Evolutionary conservation across 2,329 filamentous ascomycete species (phyloP).

Genomic region (Trichoderma lentiforme): DNA sequence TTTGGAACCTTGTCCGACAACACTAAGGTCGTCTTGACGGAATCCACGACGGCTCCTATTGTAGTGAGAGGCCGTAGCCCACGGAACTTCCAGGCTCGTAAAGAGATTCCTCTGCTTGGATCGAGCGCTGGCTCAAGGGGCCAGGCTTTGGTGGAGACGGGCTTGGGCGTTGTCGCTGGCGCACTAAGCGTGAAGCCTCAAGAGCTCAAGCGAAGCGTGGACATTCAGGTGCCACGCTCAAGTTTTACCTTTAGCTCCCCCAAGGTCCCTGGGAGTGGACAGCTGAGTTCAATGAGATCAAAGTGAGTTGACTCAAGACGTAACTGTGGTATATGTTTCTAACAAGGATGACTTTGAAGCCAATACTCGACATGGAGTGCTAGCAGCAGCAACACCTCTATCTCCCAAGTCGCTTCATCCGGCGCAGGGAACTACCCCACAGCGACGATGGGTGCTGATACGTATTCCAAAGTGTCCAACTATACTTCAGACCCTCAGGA

Average conservation of each 20-base stretch:
- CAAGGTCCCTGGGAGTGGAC: constrained; percentile 49
- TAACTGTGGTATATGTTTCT: not conserved
- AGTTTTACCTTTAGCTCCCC: constrained; percentile 58
- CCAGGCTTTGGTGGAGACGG: constrained; percentile 66
- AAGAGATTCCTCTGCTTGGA: constrained; percentile 83
- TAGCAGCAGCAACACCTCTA: constrained; percentile 39
- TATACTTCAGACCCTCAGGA: constrained; percentile 53
- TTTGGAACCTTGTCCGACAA: constrained; percentile 80
- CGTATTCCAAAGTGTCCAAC: constrained; percentile 52
- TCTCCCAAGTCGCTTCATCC: constrained; percentile 49
- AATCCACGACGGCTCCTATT: constrained; percentile 83
- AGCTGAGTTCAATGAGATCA: constrained; percentile 53
- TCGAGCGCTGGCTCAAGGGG: constrained; percentile 73
- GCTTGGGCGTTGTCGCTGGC: constrained; percentile 58
- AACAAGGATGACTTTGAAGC: constrained; percentile 32
- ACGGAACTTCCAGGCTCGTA: constrained; percentile 89
- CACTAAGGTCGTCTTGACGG: constrained; percentile 75
- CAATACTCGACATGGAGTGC: constrained; percentile 58
- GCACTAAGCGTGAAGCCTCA: constrained; percentile 53
- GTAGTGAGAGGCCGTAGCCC: constrained; percentile 92
- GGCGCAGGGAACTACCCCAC: constrained; percentile 48
- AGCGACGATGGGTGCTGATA: constrained; percentile 47
- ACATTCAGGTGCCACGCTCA: constrained; percentile 54
- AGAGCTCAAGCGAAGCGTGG: constrained; percentile 50
- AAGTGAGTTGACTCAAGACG: constrained; percentile 46